Evolutionary conservation across 23 red algal species (phyloP).

Genomic region (Gracilariopsis chorda): DNA sequence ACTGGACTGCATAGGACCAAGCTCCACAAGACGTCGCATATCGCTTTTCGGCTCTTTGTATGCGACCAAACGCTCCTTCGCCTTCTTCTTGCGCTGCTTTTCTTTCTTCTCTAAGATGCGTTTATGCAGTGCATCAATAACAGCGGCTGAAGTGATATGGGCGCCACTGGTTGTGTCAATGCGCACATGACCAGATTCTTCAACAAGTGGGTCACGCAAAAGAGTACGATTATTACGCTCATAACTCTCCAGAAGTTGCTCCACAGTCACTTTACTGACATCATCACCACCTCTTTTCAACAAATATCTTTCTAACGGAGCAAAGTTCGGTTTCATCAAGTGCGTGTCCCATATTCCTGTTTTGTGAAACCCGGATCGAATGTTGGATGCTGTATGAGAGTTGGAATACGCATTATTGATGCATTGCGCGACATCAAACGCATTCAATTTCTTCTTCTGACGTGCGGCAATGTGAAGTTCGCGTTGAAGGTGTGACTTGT

Average conservation of each 20-base stretch:
- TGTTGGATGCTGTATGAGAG: no score
- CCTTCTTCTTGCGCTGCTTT: no score
- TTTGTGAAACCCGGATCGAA: not conserved
- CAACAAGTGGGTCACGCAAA: not conserved
- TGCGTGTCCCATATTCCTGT: not conserved
- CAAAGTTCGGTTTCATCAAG: not conserved
- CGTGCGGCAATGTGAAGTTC: not conserved
- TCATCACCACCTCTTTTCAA: not conserved
- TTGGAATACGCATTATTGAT: not conserved
- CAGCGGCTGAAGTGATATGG: not conserved
- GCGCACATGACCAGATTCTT: not conserved
- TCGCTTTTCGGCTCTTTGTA: not conserved
- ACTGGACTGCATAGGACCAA: not conserved
- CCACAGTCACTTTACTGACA: not conserved
- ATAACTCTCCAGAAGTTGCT: not conserved
- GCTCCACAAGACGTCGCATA: not conserved
- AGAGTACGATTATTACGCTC: not conserved
- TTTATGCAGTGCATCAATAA: not conserved
- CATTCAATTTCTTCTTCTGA: not conserved
- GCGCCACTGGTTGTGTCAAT: not conserved
- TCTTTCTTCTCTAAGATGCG: no score
- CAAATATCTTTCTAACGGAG: not conserved
- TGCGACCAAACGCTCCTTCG: not conserved
- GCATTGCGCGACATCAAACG: not conserved
- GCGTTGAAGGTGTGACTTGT: not conserved